Base-by-base conservation (phyloP, 2,329 filamentous ascomycete species). In the Aspergillus fructus region DNA sequence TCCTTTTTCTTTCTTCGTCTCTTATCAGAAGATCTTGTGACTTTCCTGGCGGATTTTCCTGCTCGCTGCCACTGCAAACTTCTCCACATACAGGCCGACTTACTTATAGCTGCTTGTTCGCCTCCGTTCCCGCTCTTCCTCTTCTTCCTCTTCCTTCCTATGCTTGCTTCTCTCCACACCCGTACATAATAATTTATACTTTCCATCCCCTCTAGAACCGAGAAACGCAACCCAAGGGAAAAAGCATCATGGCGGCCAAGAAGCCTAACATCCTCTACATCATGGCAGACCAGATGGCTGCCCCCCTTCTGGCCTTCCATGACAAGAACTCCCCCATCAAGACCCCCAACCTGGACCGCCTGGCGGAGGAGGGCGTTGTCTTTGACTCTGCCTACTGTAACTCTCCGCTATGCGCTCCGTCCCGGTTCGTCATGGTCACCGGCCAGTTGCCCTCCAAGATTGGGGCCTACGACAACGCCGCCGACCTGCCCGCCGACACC, bases 361-460 rank as follows among this genome's bases (percentile, higher is more conserved):
- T 97, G 62, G 91, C 93, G 2, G 85, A 87, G 63, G 85, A 85
- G 59, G 89, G 91, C 9, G 92, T 96, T 33, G 89, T 96, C 71
- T 97, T 97, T 71, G 89, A 96, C 72, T 94, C 89, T 39, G 93
- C 93, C 19, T 97, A 97, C 80, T 96, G 92, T 79, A 93, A 93
- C 60, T 93, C 92, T 11, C 93, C 93, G 6, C 86, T 97, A 40
- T 97, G 93, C 74, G 93, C 92, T 1, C 93, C 93, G 2, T 96
- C 91, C 13, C 88, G 93, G 67, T 96, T 96, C 85, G 91, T 90
- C 73, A 90, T 97, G 88, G 93, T 96, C 74, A 93, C 90, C 11
- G 93, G 93, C 43, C 90, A 93, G 69, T 82, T 97, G 57, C 93
- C 93, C 41, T 93, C 92, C 75, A 93, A 90, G 80, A 96, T 97